A percentile compares a stretch with the other conserved stretches of the same genome.
These are phyloP conservation scores for Colletotrichum kahawae DNA, from an alignment of 2,329 filamentous ascomycete species.

Conservation along the genomic window DNA sequence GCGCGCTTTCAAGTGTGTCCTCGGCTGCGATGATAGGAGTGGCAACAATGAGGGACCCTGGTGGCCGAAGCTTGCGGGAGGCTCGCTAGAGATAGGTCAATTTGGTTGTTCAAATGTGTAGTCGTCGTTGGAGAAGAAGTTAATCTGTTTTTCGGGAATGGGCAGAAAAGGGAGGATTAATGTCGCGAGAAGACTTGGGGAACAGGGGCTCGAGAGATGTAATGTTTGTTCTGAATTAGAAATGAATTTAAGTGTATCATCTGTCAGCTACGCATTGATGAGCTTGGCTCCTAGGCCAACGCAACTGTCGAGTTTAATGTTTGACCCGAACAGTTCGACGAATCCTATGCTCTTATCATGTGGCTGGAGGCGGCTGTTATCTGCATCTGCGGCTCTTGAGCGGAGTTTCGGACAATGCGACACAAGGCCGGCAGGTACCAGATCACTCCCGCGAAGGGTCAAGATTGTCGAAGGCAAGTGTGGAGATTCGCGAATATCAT, in stretches of 20 bases:
- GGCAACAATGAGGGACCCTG: neutral
- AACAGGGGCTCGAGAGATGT: neutral
- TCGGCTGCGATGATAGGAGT: neutral
- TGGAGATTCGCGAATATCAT: neutral
- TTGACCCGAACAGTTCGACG: neutral
- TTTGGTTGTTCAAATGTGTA: neutral
- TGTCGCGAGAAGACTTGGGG: neutral
- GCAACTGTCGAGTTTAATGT: accelerated
- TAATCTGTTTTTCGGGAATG: neutral
- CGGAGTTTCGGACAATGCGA: neutral
- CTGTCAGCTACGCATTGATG: neutral
- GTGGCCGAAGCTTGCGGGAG: neutral
- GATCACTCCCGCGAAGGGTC: neutral
- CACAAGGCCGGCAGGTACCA: neutral
- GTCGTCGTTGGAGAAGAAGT: neutral
- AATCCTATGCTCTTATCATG: neutral
- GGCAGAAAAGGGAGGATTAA: neutral
- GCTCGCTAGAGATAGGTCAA: neutral
- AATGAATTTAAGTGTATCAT: neutral
- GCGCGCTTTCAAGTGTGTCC: neutral
- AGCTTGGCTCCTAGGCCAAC: neutral
- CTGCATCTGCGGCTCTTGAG: neutral
- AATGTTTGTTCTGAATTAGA: neutral
- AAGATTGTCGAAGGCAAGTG: neutral
- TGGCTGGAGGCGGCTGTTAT: neutral